These are phyloP conservation scores for Trapa incisa DNA, from an alignment of 345 rosid species.

Conservation along the genomic window DNA sequence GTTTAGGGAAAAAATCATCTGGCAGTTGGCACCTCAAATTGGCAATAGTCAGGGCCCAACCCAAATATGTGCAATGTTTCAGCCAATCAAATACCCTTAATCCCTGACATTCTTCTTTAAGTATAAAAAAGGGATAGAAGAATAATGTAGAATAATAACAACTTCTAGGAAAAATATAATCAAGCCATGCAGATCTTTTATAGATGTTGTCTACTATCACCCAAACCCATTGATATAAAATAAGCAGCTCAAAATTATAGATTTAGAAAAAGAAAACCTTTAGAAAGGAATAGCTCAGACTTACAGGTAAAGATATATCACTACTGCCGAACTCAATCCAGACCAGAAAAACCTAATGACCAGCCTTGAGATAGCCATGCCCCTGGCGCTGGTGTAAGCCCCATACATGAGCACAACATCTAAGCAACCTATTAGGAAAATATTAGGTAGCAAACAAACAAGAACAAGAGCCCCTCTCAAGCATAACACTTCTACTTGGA, in stretches of 20 bases:
- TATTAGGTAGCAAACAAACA: background rate
- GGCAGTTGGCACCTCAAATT: too few species aligned
- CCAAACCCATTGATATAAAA: background rate
- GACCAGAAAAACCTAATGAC: conserved; percentile 84
- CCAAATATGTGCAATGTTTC: background rate
- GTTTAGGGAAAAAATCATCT: background rate
- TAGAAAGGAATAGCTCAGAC: conserved; percentile 17
- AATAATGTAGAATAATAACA: background rate
- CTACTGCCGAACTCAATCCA: conserved; percentile 54
- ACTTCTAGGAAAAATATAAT: background rate
- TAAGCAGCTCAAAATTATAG: background rate
- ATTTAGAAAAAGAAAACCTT: background rate
- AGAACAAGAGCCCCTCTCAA: background rate
- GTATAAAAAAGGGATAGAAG: background rate
- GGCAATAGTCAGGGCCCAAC: too few species aligned
- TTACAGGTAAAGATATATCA: conserved; percentile 69
- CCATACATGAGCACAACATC: conserved; percentile 92
- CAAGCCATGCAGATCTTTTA: background rate
- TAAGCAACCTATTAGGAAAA: conserved; percentile 42
- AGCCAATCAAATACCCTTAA: background rate
- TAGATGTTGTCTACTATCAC: background rate
- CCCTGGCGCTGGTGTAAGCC: conserved; percentile 81
- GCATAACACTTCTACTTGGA: background rate
- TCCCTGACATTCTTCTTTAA: background rate
- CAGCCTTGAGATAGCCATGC: conserved; percentile 95